Conservation (phyloP, 176 grass and related monocot species). For the Poa pratensis region DNA sequence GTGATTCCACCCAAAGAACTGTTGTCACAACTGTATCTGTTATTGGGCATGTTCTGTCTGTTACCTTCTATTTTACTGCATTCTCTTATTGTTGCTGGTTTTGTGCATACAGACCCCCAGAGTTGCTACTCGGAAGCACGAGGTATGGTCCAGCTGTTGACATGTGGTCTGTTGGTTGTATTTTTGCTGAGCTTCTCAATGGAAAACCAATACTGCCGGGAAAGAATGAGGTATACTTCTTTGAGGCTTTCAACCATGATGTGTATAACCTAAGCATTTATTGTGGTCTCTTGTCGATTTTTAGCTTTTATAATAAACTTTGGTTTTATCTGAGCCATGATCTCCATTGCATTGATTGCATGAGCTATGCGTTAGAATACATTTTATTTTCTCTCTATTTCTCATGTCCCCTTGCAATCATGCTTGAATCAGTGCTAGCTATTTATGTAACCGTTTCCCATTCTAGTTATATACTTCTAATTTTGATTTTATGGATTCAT, state of each 20-base stretch:
- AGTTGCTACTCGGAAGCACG: conserved; percentile 86
- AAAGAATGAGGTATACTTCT: conserved; percentile 82
- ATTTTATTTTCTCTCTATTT: neutral
- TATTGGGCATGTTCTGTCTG: neutral
- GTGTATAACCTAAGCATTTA: conserved; percentile 20
- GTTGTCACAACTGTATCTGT: conserved; percentile 1
- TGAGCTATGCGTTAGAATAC: neutral
- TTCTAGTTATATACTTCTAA: neutral
- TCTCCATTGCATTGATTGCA: neutral
- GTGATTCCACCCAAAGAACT: neutral
- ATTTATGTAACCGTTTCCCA: neutral
- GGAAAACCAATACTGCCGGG: conserved; percentile 92
- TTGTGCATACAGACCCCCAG: conserved; percentile 74
- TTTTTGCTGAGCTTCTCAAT: conserved; percentile 95
- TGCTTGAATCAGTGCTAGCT: neutral
- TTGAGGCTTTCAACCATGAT: neutral
- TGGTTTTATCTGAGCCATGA: neutral
- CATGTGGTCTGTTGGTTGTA: conserved; percentile 98
- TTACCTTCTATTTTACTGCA: neutral
- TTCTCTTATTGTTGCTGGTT: neutral
- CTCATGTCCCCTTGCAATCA: neutral
- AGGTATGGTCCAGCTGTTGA: conserved; percentile 92
- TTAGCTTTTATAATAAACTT: neutral
- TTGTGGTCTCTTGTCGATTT: neutral
- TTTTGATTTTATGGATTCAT: neutral